phyloP scores from a whole-genome alignment of 768 basidiomycete genomes.

The Tricholomella constricta region DNA sequence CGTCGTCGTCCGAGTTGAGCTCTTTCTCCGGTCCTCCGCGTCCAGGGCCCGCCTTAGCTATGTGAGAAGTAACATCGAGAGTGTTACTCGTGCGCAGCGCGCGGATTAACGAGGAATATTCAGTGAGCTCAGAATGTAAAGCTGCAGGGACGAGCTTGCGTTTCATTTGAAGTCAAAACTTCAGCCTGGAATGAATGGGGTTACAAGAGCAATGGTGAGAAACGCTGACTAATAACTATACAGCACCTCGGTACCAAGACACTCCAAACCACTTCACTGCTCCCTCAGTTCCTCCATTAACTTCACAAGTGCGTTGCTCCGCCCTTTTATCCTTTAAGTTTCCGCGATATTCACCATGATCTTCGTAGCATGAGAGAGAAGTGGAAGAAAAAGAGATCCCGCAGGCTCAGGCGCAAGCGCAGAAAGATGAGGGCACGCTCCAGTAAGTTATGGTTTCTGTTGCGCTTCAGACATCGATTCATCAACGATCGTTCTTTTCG shows the following conservation, averaged over 20 bases:
- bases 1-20: slow-evolving; percentile 23
- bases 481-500: neutral
- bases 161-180: slow-evolving; percentile 24
- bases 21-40: slow-evolving; percentile 7
- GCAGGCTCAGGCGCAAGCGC: slow-evolving; percentile 91
- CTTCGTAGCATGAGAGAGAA: slow-evolving; percentile 83
- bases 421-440: slow-evolving; percentile 96
- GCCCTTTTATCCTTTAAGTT: neutral
- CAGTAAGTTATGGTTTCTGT: slow-evolving; percentile 55
- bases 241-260: slow-evolving; percentile 30
- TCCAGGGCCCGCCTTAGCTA: slow-evolving; percentile 30
- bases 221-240: slow-evolving; percentile 47
- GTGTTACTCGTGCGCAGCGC: slow-evolving; percentile 58
- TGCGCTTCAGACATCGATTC: neutral
- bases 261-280: slow-evolving; percentile 6
- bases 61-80: slow-evolving; percentile 59
- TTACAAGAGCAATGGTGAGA: slow-evolving; percentile 26
- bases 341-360: neutral
- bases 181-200: too few species aligned
- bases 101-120: slow-evolving; percentile 68
- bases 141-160: slow-evolving; percentile 50
- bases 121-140: slow-evolving; percentile 64
- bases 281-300: slow-evolving; percentile 33
- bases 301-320: slow-evolving; percentile 32
- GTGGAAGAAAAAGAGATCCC: slow-evolving; percentile 96